phyloP scores from a whole-genome alignment of 2,329 filamentous ascomycete species.

The Fusarium pininemorale region DNA sequence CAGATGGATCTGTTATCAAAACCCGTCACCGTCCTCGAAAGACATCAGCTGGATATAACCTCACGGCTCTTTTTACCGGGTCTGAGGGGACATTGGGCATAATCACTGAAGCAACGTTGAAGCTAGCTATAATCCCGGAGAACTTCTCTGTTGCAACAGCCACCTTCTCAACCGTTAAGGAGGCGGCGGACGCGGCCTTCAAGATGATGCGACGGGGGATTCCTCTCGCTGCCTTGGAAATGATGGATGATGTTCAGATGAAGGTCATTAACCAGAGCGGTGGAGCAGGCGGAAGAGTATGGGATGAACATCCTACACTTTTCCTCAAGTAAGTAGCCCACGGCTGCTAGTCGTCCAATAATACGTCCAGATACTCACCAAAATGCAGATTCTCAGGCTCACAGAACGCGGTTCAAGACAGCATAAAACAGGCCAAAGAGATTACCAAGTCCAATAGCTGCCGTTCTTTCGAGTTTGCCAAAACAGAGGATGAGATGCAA shows the following conservation, averaged over 20 bases:
- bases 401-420: slow-evolving; percentile 65
- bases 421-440: slow-evolving; percentile 65
- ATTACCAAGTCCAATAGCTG: slow-evolving; percentile 50
- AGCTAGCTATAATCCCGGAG: slow-evolving; percentile 70
- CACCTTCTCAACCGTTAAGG: slow-evolving; percentile 65
- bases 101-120: slow-evolving; percentile 75
- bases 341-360: not conserved
- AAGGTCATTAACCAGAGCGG: slow-evolving; percentile 49
- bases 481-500: not conserved
- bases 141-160: slow-evolving; percentile 72
- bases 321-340: slow-evolving; percentile 69
- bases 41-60: slow-evolving; percentile 75
- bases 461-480: not conserved
- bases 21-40: slow-evolving; percentile 74
- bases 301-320: slow-evolving; percentile 75
- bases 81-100: slow-evolving; percentile 77
- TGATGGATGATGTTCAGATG: slow-evolving; percentile 74
- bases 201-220: slow-evolving; percentile 71
- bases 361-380: not conserved
- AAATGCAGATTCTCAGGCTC: slow-evolving; percentile 68
- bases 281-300: slow-evolving; percentile 63
- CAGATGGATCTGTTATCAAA: slow-evolving; percentile 73
- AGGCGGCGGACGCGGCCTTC: slow-evolving; percentile 71
- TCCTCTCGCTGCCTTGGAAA: slow-evolving; percentile 71
- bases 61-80: slow-evolving; percentile 74